These are phyloP conservation scores for Botrytis elliptica DNA, from an alignment of 2,329 filamentous ascomycete species.

Conservation along the genomic window DNA sequence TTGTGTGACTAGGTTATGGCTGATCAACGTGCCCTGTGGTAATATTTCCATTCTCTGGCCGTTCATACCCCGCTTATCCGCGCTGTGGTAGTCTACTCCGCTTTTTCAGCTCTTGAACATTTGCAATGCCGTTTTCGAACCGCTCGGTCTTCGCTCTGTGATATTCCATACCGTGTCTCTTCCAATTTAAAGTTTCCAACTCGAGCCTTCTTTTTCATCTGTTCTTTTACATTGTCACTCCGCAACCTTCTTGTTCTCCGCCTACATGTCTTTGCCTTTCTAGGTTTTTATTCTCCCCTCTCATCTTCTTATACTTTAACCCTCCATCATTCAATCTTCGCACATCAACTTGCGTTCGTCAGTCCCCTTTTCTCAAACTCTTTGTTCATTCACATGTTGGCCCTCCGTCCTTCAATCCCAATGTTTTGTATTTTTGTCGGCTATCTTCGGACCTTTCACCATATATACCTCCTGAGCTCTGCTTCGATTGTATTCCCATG, in stretches of 20 bases:
- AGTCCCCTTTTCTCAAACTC: fast-evolving
- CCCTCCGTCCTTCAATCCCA: background rate
- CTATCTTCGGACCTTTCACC: background rate
- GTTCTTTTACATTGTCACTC: too few relatives aligned
- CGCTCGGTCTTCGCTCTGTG: background rate
- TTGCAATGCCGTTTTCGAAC: background rate
- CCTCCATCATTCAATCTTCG: background rate
- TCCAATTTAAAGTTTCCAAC: too few relatives aligned
- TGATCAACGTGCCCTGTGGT: fast-evolving
- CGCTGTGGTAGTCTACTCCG: background rate
- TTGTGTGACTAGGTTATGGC: background rate
- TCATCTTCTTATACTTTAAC: background rate
- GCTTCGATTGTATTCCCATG: background rate
- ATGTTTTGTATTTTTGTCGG: background rate
- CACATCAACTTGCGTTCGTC: background rate
- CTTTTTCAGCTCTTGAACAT: fast-evolving
- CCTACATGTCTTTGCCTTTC: fast-evolving
- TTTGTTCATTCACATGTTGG: too few relatives aligned
- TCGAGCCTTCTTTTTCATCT: too few relatives aligned
- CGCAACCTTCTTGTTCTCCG: fast-evolving
- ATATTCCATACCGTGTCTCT: background rate
- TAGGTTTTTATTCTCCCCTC: fast-evolving
- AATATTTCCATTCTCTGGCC: background rate
- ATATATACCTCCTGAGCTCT: background rate
- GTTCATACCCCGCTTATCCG: fast-evolving